phyloP scores from a whole-genome alignment of 192 early-diverging fungal species.

The Radiomyces spectabilis region DNA sequence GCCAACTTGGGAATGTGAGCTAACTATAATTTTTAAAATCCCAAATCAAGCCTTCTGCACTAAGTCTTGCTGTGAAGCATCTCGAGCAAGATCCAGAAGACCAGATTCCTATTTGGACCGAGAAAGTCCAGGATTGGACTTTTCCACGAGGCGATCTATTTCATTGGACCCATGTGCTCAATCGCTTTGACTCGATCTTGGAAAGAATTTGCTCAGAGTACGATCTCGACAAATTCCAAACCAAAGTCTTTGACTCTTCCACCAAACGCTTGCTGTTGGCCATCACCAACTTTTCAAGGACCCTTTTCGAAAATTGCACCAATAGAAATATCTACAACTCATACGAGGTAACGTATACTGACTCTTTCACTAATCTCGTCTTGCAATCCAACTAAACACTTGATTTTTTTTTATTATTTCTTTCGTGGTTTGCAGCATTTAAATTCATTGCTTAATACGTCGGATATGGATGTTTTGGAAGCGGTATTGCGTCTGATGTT shows the following conservation, averaged over 20 bases:
- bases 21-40: slow-evolving; percentile 8
- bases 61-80: slow-evolving; percentile 43
- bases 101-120: slow-evolving; percentile 47
- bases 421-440: slow-evolving; percentile 60
- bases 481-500: slow-evolving; percentile 71
- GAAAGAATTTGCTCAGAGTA: slow-evolving; percentile 55
- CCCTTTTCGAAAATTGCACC: slow-evolving; percentile 90
- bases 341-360: slow-evolving; percentile 60
- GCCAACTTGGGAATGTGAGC: background rate
- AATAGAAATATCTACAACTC: slow-evolving; percentile 92
- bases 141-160: slow-evolving; percentile 88
- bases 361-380: background rate
- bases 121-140: slow-evolving; percentile 55
- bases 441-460: slow-evolving; percentile 67
- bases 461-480: slow-evolving; percentile 76
- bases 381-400: background rate
- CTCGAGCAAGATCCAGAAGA: slow-evolving; percentile 43
- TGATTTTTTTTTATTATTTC: slow-evolving; percentile 11
- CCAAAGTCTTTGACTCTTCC: slow-evolving; percentile 42
- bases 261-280: slow-evolving; percentile 54
- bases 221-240: slow-evolving; percentile 59
- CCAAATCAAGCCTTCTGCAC: slow-evolving; percentile 39
- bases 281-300: slow-evolving; percentile 67
- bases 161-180: slow-evolving; percentile 92
- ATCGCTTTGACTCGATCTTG: slow-evolving; percentile 84